Conservation (phyloP, 2,329 filamentous ascomycete genomes). For the Ophiostoma novo-ulmi region DNA sequence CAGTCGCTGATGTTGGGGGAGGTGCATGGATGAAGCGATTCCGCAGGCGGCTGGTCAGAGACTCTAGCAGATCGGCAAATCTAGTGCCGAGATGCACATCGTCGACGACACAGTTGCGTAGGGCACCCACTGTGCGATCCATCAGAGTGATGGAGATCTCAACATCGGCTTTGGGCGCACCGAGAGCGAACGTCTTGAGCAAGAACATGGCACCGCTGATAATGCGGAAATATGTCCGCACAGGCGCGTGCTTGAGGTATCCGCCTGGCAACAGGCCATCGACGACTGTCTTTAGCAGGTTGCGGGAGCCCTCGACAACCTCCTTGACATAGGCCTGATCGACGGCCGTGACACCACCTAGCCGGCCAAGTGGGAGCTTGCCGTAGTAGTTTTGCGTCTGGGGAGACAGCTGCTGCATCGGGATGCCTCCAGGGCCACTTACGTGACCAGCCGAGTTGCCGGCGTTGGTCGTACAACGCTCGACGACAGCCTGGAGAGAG, state of each 20-base stretch:
- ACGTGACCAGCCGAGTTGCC: slow-evolving; percentile 27
- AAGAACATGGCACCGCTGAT: slow-evolving; percentile 81
- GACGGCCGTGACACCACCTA: slow-evolving; percentile 58
- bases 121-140: slow-evolving; percentile 66
- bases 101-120: slow-evolving; percentile 74
- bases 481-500: slow-evolving; percentile 88
- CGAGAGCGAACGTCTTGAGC: slow-evolving; percentile 77
- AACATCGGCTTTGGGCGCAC: slow-evolving; percentile 72
- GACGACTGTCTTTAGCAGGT: slow-evolving; percentile 70
- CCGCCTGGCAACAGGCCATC: slow-evolving; percentile 68
- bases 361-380: slow-evolving; percentile 57
- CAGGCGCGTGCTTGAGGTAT: slow-evolving; percentile 76
- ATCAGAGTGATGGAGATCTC: slow-evolving; percentile 69
- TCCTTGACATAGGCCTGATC: slow-evolving; percentile 71
- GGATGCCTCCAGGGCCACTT: neutral
- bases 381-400: slow-evolving; percentile 62
- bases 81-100: slow-evolving; percentile 81
- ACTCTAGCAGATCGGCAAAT: slow-evolving; percentile 77
- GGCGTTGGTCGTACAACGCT: slow-evolving; percentile 69
- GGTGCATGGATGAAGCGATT: slow-evolving; percentile 67
- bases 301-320: slow-evolving; percentile 71
- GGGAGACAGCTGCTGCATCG: slow-evolving; percentile 47
- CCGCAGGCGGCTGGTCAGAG: slow-evolving; percentile 66
- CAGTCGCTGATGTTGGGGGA: slow-evolving; percentile 34
- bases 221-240: slow-evolving; percentile 80